phyloP scores from a whole-genome alignment of 768 basidiomycete species.

The Rubroboletus satanas region DNA sequence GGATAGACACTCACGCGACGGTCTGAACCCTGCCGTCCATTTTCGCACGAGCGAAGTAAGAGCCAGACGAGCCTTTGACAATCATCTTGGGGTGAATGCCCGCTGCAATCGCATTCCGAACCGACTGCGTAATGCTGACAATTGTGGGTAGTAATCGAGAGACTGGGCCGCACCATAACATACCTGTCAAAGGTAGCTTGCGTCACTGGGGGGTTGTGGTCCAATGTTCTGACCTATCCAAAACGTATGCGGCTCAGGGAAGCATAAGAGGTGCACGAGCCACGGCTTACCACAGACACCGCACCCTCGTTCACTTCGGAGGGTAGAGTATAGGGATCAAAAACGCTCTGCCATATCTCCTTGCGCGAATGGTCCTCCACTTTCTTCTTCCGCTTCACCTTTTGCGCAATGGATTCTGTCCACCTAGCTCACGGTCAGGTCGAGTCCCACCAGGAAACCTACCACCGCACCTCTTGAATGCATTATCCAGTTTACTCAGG shows the following conservation, averaged over 20 bases:
- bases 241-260: constrained; percentile 1
- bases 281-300: constrained; percentile 14
- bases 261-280: not conserved
- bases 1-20: constrained; percentile 57
- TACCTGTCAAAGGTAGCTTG: constrained; percentile 69
- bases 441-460: not conserved
- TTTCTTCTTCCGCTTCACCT: constrained; percentile 78
- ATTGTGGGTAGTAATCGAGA: constrained; percentile 10
- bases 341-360: constrained; percentile 78
- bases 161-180: constrained; percentile 24
- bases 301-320: constrained; percentile 29
- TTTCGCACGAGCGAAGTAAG: constrained; percentile 87
- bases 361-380: constrained; percentile 57
- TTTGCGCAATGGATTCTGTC: constrained; percentile 85
- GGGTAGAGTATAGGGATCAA: constrained; percentile 56
- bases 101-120: constrained; percentile 64
- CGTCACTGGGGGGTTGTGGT: constrained; percentile 75
- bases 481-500: constrained; percentile 72
- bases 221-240: constrained; percentile 68
- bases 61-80: constrained; percentile 82
- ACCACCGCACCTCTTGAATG: constrained; percentile 66
- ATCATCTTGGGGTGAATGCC: constrained; percentile 92
- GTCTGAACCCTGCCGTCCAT: constrained; percentile 73
- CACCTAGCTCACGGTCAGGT: constrained; percentile 44
- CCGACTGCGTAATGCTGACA: constrained; percentile 55